Conservation (phyloP, 306 rosid genomes). For the Acacia confusa region DNA sequence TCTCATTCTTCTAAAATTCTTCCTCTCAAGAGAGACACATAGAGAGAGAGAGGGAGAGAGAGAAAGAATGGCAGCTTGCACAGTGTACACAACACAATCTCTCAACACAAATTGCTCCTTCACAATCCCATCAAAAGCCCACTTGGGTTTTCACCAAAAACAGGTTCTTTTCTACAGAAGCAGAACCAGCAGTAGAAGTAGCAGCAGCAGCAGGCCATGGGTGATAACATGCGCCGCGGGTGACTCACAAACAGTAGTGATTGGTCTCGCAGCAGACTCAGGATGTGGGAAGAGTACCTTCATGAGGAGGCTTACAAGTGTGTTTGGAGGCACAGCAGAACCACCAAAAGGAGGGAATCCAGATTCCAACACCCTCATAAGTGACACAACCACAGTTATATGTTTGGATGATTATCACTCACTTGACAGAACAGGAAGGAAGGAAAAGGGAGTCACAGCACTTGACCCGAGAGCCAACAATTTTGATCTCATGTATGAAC, state of each 20-base stretch:
- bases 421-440: constrained; percentile 89
- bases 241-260: constrained; percentile 78
- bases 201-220: constrained; percentile 24
- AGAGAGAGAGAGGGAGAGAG: constrained; percentile 8
- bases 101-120: constrained; percentile 67
- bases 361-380: constrained; percentile 92
- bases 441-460: constrained; percentile 92
- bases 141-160: constrained; percentile 61
- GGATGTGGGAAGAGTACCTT: constrained; percentile 98
- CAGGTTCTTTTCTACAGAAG: constrained; percentile 70
- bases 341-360: constrained; percentile 98
- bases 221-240: constrained; percentile 67
- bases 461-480: constrained; percentile 93
- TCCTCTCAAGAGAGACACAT: neutral
- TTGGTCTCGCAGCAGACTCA: constrained; percentile 96
- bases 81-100: constrained; percentile 82
- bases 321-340: constrained; percentile 93
- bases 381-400: constrained; percentile 95
- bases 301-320: constrained; percentile 97
- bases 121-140: constrained; percentile 64
- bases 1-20: constrained; percentile 38
- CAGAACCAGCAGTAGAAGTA: constrained; percentile 29
- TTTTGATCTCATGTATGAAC: constrained; percentile 96
- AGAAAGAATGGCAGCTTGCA: constrained; percentile 71
- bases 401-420: constrained; percentile 98